Evolutionary conservation across 305 asterid species (phyloP).

Genomic region (Fraxinus sp.): DNA sequence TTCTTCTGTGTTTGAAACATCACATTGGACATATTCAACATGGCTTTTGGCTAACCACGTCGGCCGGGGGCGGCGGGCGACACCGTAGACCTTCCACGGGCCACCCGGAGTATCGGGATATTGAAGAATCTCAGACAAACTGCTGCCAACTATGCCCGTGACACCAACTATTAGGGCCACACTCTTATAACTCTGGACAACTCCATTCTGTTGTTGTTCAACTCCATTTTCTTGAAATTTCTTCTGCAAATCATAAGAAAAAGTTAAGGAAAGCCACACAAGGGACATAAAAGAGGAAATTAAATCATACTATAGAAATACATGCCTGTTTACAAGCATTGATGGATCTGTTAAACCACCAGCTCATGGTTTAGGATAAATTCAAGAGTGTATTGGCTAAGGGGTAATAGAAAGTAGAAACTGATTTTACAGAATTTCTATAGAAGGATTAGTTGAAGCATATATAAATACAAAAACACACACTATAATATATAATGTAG

Average conservation of each 20-base stretch:
- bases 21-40: conserved; percentile 57
- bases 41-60: conserved; percentile 37
- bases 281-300: not conserved
- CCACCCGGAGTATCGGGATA: conserved; percentile 52
- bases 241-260: conserved; percentile 20
- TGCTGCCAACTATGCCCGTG: conserved; percentile 60
- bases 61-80: conserved; percentile 52
- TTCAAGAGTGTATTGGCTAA: not conserved
- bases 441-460: not conserved
- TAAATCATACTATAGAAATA: not conserved
- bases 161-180: conserved; percentile 58
- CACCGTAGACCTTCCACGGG: conserved; percentile 72
- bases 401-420: not conserved
- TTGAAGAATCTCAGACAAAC: conserved; percentile 49
- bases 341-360: conserved; percentile 54
- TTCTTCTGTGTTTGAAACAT: conserved; percentile 41
- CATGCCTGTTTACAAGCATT: conserved; percentile 34
- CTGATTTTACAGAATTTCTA: not conserved
- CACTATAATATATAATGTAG: not conserved
- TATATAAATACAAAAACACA: not conserved
- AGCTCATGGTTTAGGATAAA: conserved; percentile 34
- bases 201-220: conserved; percentile 15
- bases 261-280: not conserved
- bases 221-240: conserved; percentile 8
- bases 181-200: conserved; percentile 24